Conservation (phyloP, 1,139 yeast species). For the Hansenula anomala region DNA sequence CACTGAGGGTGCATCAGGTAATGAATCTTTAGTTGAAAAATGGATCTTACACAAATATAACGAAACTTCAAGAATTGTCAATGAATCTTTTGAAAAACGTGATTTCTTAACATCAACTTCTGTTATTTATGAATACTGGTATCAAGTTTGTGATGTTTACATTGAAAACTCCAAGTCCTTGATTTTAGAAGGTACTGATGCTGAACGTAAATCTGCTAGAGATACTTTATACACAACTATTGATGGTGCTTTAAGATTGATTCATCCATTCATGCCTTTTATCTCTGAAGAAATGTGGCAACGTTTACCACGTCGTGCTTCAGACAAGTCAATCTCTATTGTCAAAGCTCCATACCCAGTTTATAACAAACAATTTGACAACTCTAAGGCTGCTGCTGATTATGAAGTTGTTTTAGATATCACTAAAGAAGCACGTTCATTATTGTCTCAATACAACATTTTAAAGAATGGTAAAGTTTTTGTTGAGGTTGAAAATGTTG, state of each 20-base stretch:
- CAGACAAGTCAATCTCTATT: constrained; percentile 68
- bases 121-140: constrained; percentile 90
- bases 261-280: constrained; percentile 98
- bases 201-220: constrained; percentile 83
- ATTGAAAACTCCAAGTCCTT: constrained; percentile 94
- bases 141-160: constrained; percentile 93
- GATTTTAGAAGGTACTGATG: constrained; percentile 85
- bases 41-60: constrained; percentile 93
- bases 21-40: constrained; percentile 89
- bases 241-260: constrained; percentile 86
- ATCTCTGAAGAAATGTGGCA: constrained; percentile 99
- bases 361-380: constrained; percentile 54
- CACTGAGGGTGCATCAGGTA: constrained; percentile 55
- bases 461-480: constrained; percentile 82
- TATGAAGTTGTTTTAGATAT: constrained; percentile 82
- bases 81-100: constrained; percentile 69
- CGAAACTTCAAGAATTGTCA: constrained; percentile 59
- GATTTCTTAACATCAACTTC: constrained; percentile 88
- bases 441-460: constrained; percentile 85
- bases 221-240: constrained; percentile 91
- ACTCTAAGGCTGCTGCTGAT: constrained; percentile 59
- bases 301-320: constrained; percentile 84
- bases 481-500: constrained; percentile 59
- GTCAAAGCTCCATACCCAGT: constrained; percentile 77
- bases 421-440: constrained; percentile 88